Conservation (phyloP, 176 grass and related monocot genomes). For the Triticum monococcum region DNA sequence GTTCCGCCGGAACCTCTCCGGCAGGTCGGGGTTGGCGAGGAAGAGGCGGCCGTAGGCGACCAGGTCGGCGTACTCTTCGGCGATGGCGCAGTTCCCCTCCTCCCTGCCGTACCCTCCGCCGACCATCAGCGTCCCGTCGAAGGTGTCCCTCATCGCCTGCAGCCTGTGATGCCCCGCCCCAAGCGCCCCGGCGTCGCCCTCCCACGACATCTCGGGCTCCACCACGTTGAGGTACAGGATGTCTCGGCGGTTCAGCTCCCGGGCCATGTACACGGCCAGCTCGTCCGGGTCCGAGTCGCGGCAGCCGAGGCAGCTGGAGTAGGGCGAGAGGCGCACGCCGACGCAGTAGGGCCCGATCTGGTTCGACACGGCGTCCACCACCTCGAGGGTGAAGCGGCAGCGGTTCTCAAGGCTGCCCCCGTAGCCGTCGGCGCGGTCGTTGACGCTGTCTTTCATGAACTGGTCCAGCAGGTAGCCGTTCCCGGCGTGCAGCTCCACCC, state of each 20-base stretch:
- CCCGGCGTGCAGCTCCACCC: constrained; percentile 36
- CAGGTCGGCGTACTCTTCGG: constrained; percentile 28
- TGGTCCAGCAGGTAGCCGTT: constrained; percentile 42
- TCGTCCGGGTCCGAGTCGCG: constrained; percentile 29
- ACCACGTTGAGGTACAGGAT: constrained; percentile 39
- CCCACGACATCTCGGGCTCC: constrained; percentile 15
- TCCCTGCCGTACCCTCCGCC: constrained; percentile 39
- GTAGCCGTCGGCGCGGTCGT: constrained; percentile 37
- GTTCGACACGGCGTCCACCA: constrained; percentile 19
- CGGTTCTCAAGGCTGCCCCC: constrained; percentile 36
- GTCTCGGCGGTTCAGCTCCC: background rate
- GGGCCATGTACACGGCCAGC: constrained; percentile 27
- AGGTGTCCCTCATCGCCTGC: constrained; percentile 32
- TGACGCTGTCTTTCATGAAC: constrained; percentile 43
- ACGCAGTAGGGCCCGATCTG: constrained; percentile 28
- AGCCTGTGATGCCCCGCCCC: background rate
- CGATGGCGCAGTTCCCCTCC: constrained; percentile 38
- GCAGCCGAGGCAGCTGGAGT: constrained; percentile 6
- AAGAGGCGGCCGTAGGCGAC: constrained; percentile 49
- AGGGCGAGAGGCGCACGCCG: constrained; percentile 37
- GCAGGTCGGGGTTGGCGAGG: constrained; percentile 67
- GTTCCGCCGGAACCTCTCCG: constrained; percentile 45
- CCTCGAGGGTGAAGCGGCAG: constrained; percentile 34
- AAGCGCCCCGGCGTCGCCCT: background rate
- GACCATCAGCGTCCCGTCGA: constrained; percentile 37